Evolutionary conservation across 345 rosid genomes (phyloP), one percentile per base, ranked within the genome.

Genomic region (Heritiera fomes): DNA sequence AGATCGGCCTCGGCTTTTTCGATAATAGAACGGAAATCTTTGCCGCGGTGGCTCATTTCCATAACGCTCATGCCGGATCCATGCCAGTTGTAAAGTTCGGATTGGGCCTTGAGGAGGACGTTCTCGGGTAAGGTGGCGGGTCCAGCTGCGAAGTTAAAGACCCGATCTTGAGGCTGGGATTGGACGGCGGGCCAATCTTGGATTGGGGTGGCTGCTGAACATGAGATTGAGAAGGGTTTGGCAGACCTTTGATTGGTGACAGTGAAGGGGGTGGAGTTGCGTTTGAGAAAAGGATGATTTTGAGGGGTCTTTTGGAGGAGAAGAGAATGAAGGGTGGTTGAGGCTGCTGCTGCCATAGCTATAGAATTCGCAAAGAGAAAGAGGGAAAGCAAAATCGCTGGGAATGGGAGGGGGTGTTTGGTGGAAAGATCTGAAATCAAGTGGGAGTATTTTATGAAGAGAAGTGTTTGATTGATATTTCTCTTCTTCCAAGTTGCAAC

Each of bases 11-110:
- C 99, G 0, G 98, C 97, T 76, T 95, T 93, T 53, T 53, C 58
- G 58, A 53, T 53, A 15, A 53, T 53, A 2, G 97, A 95, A 67
- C 87, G 89, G 76, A 93, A 95, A 32, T 95, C 93, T 81, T 93
- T 93, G 4, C 98, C 99, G 3, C 99, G 81, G 83, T 95, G 99
- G 86, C 98, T 93, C 99, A 95, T 95, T 75, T 95, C 99, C 99
- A 92, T 95, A 12, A 95, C 98, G 79, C 98, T 93, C 98, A 95
- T 92, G 56, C 99, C 98, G 75, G 92, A 95, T 82, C 96, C 98
- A 14, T 80, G 90, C 97, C 97, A 93, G 88, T 85, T 82, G 86
- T 87, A 92, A 69, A 95, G 97, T 85, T 95, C 99, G 9, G 93
- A 82, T 49, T 95, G 94, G 23, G 98, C 98, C 78, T 81, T 87